Conservation (phyloP, 176 grass and related monocot species). For the barley (Hordeum vulgare) region DNA sequence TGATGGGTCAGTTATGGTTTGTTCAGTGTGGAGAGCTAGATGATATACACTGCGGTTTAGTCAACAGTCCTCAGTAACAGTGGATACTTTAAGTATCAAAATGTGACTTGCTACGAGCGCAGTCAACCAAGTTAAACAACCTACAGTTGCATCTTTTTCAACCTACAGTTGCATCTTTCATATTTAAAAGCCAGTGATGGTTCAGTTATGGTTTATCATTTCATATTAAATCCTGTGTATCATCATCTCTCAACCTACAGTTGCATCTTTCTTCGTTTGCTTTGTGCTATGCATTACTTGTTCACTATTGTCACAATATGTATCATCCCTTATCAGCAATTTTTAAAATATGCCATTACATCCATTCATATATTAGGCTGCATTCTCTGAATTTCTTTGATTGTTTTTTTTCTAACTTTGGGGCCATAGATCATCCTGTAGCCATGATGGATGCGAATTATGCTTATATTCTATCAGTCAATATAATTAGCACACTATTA, state of each 20-base stretch:
- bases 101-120: not conserved
- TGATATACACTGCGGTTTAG: not conserved
- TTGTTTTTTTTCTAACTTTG: not conserved
- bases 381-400: not conserved
- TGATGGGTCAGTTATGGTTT: slow-evolving; percentile 10
- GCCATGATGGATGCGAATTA: not conserved
- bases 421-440: not conserved
- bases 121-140: not conserved
- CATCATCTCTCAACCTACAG: not conserved
- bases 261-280: not conserved
- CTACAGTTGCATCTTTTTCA: not conserved
- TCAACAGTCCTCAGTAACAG: not conserved
- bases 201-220: not conserved
- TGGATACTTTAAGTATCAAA: not conserved
- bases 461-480: not conserved
- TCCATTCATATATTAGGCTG: not conserved
- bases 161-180: not conserved
- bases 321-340: not conserved
- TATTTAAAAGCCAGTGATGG: no score
- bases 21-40: not conserved
- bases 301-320: not conserved
- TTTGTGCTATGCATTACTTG: not conserved
- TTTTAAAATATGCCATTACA: not conserved
- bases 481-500: not conserved
- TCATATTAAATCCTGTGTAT: not conserved